phyloP scores from a whole-genome alignment of 305 asterid genomes.

The Nicotiana rustica region DNA sequence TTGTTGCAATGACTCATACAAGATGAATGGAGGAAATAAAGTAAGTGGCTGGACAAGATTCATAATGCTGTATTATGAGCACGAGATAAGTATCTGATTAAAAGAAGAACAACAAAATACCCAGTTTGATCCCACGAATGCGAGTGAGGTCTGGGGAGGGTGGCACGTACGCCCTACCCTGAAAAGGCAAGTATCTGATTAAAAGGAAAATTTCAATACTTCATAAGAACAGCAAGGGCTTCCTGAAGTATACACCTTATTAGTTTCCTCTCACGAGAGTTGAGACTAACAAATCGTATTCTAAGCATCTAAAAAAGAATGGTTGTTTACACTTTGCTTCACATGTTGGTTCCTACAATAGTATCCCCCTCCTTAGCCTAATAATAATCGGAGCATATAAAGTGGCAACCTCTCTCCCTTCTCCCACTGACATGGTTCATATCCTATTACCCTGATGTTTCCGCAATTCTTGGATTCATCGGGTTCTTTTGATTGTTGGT shows the following conservation, averaged over 20 bases:
- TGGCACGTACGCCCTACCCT: no score
- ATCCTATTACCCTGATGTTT: slow-evolving; percentile 32
- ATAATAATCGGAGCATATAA: neutral
- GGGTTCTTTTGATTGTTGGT: neutral
- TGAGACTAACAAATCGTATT: slow-evolving; percentile 1
- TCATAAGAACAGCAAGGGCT: slow-evolving; percentile 19
- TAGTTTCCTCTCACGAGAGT: slow-evolving; percentile 24
- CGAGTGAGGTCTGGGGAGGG: no score
- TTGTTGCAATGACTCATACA: neutral
- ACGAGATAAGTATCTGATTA: neutral
- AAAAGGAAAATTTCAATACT: neutral
- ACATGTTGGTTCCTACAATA: slow-evolving; percentile 15
- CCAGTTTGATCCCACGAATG: no score
- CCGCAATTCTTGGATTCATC: slow-evolving; percentile 25
- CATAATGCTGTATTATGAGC: neutral
- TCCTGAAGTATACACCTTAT: neutral
- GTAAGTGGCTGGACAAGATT: neutral
- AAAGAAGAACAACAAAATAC: no score
- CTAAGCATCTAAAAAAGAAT: slow-evolving; percentile 35
- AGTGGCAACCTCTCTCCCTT: slow-evolving; percentile 32
- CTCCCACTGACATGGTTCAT: neutral
- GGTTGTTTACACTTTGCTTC: slow-evolving; percentile 20
- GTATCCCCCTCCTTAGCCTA: slow-evolving; percentile 28
- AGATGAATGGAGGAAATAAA: neutral
- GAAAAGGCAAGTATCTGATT: neutral